Percentiles rank a stretch among this genome's conserved stretches.
phyloP scores from a whole-genome alignment of 1,284 basidiomycete species.

The Austroboletus olivaceoglutinosus region DNA sequence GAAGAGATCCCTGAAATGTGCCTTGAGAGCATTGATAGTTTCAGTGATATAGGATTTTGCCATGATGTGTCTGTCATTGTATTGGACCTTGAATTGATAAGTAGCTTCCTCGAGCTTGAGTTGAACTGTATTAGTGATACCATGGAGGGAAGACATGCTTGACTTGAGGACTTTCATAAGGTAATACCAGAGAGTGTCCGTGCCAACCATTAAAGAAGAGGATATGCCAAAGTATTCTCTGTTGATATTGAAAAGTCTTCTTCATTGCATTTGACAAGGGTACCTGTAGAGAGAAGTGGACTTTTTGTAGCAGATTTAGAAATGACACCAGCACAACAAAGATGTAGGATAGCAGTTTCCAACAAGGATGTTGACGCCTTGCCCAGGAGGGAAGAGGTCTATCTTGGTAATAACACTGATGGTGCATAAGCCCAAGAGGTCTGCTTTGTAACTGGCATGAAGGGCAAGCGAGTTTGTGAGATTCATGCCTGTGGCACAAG shows the following conservation, averaged over 20 bases:
- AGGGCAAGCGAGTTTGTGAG: conserved; percentile 97
- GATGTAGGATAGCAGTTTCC: conserved; percentile 96
- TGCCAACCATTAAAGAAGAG: conserved; percentile 79
- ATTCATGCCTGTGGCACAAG: conserved; percentile 98
- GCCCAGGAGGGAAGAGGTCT: conserved; percentile 89
- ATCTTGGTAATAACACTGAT: conserved; percentile 99
- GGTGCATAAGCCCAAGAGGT: conserved; percentile 91
- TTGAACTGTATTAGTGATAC: conserved; percentile 95
- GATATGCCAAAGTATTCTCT: conserved; percentile 71
- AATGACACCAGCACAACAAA: conserved; percentile 98
- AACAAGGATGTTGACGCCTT: conserved; percentile 78
- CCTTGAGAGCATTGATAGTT: conserved; percentile 91
- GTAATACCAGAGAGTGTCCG: conserved; percentile 82
- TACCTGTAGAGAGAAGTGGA: conserved; percentile 42
- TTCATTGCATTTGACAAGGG: conserved; percentile 70
- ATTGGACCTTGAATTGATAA: conserved; percentile 99
- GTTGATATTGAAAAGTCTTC: conserved; percentile 73
- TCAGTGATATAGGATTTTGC: conserved; percentile 98
- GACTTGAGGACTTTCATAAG: conserved; percentile 97
- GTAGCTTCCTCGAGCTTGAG: conserved; percentile 94
- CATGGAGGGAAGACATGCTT: conserved; percentile 93
- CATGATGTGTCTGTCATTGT: conserved; percentile 94
- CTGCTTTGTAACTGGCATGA: conserved; percentile 89
- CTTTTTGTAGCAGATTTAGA: conserved; percentile 67
- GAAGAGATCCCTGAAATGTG: conserved; percentile 86